phyloP scores from a whole-genome alignment of 2,329 filamentous ascomycete species.

The Aspergillus flavus region DNA sequence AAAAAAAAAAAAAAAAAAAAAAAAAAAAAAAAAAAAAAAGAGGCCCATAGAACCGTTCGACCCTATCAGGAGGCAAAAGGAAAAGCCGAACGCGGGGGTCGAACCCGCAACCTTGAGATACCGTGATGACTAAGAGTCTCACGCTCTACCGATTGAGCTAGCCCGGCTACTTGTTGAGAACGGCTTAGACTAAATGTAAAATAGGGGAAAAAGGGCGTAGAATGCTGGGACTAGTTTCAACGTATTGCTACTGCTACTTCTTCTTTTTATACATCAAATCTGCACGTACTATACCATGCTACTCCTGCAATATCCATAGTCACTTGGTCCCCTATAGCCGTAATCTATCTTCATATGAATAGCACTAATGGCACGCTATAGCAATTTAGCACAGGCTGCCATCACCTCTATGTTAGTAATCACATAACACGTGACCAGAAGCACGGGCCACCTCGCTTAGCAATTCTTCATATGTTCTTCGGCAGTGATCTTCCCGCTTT shows the following conservation, averaged over 20 bases:
- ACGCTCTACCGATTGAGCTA: conserved; percentile 57
- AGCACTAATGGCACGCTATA: no score
- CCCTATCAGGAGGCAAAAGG: conserved; percentile 7
- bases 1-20: no score
- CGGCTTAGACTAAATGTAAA: neutral
- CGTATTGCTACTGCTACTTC: no score
- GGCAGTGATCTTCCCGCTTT: conserved; percentile 17
- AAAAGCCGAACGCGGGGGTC: conserved; percentile 45
- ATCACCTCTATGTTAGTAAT: no score
- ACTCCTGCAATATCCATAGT: no score
- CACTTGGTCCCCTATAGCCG: no score
- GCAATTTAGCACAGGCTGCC: no score
- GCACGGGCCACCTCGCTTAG: conserved; percentile 42
- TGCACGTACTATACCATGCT: no score
- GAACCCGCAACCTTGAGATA: conserved; percentile 45
- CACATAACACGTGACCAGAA: conserved; percentile 24
- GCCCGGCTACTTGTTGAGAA: conserved; percentile 36
- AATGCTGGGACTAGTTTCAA: no score
- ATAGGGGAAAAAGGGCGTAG: neutral
- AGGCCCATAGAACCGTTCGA: no score
- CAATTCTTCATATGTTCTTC: conserved; percentile 23
- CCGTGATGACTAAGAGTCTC: conserved; percentile 47
- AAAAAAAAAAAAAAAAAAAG: neutral
- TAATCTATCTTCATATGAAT: no score
- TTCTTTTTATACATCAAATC: no score